Conservation (phyloP, 495 filamentous ascomycete species). For the Aspergillus conjunctus region DNA sequence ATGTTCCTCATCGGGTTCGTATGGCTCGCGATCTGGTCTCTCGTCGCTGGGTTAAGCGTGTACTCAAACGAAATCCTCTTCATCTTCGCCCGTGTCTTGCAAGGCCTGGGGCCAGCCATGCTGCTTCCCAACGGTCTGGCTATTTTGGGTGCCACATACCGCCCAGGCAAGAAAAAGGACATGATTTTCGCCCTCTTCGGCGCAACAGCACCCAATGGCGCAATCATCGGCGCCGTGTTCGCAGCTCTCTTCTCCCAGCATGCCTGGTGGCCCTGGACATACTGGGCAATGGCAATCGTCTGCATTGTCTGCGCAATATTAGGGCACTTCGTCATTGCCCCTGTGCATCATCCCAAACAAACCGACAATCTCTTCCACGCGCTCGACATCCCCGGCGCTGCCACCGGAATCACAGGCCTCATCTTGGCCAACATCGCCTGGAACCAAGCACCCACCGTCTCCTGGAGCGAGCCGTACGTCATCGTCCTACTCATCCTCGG, state of each 20-base stretch:
- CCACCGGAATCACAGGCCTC: conserved; percentile 58
- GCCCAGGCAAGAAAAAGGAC: conserved; percentile 56
- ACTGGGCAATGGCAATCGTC: conserved; percentile 56
- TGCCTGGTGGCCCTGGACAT: conserved; percentile 70
- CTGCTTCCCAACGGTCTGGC: conserved; percentile 65
- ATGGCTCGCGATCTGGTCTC: conserved; percentile 61
- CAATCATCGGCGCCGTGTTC: conserved; percentile 53
- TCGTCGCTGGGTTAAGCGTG: conserved; percentile 54
- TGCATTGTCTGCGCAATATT: conserved; percentile 42
- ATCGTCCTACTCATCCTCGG: conserved; percentile 51
- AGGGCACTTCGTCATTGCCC: conserved; percentile 52
- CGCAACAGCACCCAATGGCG: conserved; percentile 59
- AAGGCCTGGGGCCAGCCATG: conserved; percentile 64
- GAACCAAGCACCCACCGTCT: conserved; percentile 51
- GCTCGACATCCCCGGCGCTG: conserved; percentile 52
- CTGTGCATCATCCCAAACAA: conserved; percentile 32
- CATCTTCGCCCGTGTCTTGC: conserved; percentile 58
- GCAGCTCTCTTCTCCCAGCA: conserved; percentile 52
- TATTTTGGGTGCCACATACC: conserved; percentile 60
- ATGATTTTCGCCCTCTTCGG: conserved; percentile 68
- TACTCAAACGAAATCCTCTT: conserved; percentile 57
- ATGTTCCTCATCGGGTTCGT: conserved; percentile 58
- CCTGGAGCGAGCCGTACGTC: conserved; percentile 49
- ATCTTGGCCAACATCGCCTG: conserved; percentile 57
- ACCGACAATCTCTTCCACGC: conserved; percentile 19